Base-by-base conservation (phyloP, 352 stramenopile genomes). In the Globisporangium alternatum region DNA sequence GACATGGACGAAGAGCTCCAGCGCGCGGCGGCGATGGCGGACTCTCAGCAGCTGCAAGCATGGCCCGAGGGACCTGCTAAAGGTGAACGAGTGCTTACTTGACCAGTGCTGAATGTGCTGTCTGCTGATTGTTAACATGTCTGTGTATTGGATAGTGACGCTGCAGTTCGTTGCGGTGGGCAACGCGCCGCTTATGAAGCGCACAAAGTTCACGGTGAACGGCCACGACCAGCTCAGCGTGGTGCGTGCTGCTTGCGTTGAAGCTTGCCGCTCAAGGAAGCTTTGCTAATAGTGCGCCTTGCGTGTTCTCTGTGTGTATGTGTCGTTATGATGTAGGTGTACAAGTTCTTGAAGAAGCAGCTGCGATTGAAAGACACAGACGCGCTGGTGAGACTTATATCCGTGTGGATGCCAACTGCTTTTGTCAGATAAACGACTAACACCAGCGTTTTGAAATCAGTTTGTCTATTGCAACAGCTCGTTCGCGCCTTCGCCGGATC, bases 401-500 rank as follows among this genome's bases (percentile, higher is more conserved):
- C 6, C 22, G 10, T 51, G 22, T 45, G 22, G 22, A 19, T 2
- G 30, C n/a, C 48, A 56, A 22, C 6, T 13, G 13, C 28, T 54
- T 12, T 33, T n/a, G 41, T 10, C 10, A 2, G n/a, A 45, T 28
- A 15, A 7, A 21, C 5, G 5, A 21, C 17, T 52, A 12, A 12
- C n/a, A 22, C 8, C 15, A 9, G 43, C 3, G 3, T 30, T 19
- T 28, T 43, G 8, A n/a, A 7, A 68, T 44, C 63, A 95, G 86
- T 92, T 95, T 75, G 82, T 95, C 47, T 95, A 93, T 66, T 95
- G 86, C 78, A 95, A 95, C 66, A 91, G 82, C 67, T 90, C 86
- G 35, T 95, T 95, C 61, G 84, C 86, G 19, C 86, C 86, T n/a
- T 90, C 82, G 3, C 86, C 84, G 4, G 86, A 92, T 51, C 86